These are phyloP conservation scores for Phytophthora quininea DNA, from an alignment of 352 stramenopile species.

Conservation along the genomic window DNA sequence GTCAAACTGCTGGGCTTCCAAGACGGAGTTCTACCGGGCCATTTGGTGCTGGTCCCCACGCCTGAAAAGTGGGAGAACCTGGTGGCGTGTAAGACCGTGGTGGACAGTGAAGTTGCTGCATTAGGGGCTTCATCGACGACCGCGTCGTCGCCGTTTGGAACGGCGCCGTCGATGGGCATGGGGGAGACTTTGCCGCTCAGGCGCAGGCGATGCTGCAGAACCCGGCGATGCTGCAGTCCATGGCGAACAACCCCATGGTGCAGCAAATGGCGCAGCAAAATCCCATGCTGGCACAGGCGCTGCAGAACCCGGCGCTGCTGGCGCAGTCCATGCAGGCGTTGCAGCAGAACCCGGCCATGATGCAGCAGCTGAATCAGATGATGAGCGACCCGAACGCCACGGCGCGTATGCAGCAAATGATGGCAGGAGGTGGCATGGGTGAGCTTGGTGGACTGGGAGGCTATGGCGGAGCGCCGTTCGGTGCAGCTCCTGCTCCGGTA, in stretches of 20 bases:
- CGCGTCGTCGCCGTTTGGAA: not conserved
- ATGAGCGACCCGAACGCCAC: slow-evolving; percentile 80
- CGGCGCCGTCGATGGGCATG: slow-evolving; percentile 22
- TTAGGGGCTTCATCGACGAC: slow-evolving; percentile 10
- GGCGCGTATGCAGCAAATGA: slow-evolving; percentile 77
- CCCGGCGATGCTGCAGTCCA: slow-evolving; percentile 69
- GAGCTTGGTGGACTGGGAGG: slow-evolving; percentile 27
- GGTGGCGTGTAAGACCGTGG: slow-evolving; percentile 63
- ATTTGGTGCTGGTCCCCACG: slow-evolving; percentile 72
- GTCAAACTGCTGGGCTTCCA: slow-evolving; percentile 75
- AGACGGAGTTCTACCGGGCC: slow-evolving; percentile 59
- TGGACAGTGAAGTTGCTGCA: slow-evolving; percentile 49
- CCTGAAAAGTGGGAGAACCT: slow-evolving; percentile 81
- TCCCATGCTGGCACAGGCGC: slow-evolving; percentile 75
- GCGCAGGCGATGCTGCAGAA: slow-evolving; percentile 78
- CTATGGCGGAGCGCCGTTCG: slow-evolving; percentile 35
- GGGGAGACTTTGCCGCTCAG: slow-evolving; percentile 57
- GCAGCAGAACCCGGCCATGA: slow-evolving; percentile 83
- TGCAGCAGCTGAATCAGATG: slow-evolving; percentile 83
- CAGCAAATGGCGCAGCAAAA: slow-evolving; percentile 84
- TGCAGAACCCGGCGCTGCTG: slow-evolving; percentile 80
- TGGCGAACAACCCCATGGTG: slow-evolving; percentile 74
- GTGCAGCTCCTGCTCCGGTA: slow-evolving; percentile 20
- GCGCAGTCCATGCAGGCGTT: slow-evolving; percentile 67
- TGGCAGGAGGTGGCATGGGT: slow-evolving; percentile 38